Conservation (phyloP, 2,329 filamentous ascomycete genomes). For the Teratosphaeria nubilosa region DNA sequence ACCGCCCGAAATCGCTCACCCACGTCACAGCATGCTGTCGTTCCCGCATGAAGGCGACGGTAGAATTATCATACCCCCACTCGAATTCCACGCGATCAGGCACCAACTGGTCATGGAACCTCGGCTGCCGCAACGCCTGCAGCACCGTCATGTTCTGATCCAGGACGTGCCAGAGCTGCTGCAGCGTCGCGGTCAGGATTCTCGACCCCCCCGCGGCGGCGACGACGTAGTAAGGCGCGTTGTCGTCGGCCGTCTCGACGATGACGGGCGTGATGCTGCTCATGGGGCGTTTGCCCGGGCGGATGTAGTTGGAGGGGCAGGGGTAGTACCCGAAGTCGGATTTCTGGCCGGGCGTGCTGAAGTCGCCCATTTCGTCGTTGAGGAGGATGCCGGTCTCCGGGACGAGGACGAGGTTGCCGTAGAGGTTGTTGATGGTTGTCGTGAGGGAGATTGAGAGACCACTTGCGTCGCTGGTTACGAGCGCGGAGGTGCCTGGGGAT, state of each 20-base stretch:
- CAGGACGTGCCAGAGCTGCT: constrained; percentile 62
- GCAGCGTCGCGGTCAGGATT: constrained; percentile 72
- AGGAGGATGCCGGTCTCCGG: constrained; percentile 76
- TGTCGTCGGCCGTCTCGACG: constrained; percentile 56
- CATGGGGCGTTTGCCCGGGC: constrained; percentile 69
- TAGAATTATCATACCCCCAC: constrained; percentile 54
- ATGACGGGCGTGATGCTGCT: constrained; percentile 76
- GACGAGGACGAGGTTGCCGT: constrained; percentile 69
- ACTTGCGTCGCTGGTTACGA: constrained; percentile 59
- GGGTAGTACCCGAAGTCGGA: constrained; percentile 85
- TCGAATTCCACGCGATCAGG: constrained; percentile 63
- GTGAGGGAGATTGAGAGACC: constrained; percentile 74
- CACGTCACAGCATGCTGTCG: too few relatives aligned
- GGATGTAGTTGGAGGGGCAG: constrained; percentile 69
- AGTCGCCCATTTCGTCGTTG: constrained; percentile 55
- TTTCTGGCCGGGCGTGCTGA: constrained; percentile 65
- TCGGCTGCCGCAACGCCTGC: constrained; percentile 54
- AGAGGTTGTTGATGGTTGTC: constrained; percentile 79
- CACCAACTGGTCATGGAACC: constrained; percentile 73
- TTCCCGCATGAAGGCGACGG: constrained; percentile 51
- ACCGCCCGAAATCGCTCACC: constrained; percentile 49
- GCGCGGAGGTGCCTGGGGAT: constrained; percentile 63
- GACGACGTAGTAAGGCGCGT: constrained; percentile 56
- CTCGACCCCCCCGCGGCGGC: constrained; percentile 71
- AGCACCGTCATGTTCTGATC: constrained; percentile 52